These are phyloP conservation scores for Exophiala sideris DNA, from an alignment of 2,329 filamentous ascomycete species.

Conservation along the genomic window DNA sequence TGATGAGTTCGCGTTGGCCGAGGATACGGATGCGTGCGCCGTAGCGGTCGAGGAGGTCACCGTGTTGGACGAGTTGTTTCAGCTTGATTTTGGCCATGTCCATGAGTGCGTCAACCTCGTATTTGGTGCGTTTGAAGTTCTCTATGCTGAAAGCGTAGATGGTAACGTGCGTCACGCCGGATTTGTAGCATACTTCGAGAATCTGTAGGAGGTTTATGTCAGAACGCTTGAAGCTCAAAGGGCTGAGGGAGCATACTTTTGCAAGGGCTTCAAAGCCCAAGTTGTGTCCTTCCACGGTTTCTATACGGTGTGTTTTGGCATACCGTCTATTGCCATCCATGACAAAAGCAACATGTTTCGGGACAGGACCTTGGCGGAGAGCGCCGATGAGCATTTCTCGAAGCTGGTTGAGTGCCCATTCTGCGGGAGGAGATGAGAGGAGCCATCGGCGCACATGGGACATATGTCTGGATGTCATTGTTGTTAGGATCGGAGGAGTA, in stretches of 20 bases:
- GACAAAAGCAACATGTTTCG: slow-evolving; percentile 95
- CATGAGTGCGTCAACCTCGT: slow-evolving; percentile 96
- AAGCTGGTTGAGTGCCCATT: slow-evolving; percentile 78
- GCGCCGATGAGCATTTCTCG: slow-evolving; percentile 85
- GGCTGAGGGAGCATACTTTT: slow-evolving; percentile 51
- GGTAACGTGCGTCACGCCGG: slow-evolving; percentile 91
- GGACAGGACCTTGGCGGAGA: slow-evolving; percentile 84
- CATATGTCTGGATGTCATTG: slow-evolving; percentile 9
- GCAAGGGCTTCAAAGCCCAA: slow-evolving; percentile 93
- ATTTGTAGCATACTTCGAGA: slow-evolving; percentile 97
- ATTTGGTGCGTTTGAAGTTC: slow-evolving; percentile 95
- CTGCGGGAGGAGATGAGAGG: slow-evolving; percentile 80
- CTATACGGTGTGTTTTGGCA: slow-evolving; percentile 83
- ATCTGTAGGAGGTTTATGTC: slow-evolving; percentile 54
- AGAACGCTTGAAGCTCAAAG: neutral
- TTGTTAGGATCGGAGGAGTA: too few relatives aligned
- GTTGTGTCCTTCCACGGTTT: slow-evolving; percentile 94
- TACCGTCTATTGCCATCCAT: slow-evolving; percentile 98
- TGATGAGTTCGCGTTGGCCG: slow-evolving; percentile 78
- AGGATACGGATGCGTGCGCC: slow-evolving; percentile 82
- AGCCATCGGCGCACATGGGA: slow-evolving; percentile 65
- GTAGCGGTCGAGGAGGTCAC: slow-evolving; percentile 87
- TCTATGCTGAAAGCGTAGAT: slow-evolving; percentile 99
- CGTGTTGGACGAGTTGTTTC: slow-evolving; percentile 85
- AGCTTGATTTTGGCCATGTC: slow-evolving; percentile 95